Percentiles rank a stretch among this genome's conserved stretches.
These are phyloP conservation scores for Orbilia oligospora DNA, from an alignment of 2,329 filamentous ascomycete species.

Conservation along the genomic window DNA sequence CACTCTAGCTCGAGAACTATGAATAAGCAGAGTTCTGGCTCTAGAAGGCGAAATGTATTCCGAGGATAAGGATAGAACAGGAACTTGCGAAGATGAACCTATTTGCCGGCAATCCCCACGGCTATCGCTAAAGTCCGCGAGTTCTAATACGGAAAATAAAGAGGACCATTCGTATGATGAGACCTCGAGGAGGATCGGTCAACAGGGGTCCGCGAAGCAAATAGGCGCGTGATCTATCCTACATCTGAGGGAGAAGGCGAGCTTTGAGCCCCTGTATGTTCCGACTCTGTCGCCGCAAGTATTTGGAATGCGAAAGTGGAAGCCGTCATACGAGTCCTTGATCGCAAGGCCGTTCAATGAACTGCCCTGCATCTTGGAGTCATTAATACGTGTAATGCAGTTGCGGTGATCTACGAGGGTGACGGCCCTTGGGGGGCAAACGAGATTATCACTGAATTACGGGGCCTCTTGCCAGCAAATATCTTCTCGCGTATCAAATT, in stretches of 20 bases:
- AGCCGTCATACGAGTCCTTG: neutral
- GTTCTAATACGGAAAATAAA: neutral
- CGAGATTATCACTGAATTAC: neutral
- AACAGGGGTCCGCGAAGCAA: neutral
- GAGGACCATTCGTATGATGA: neutral
- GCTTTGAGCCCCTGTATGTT: neutral
- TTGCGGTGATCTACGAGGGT: neutral
- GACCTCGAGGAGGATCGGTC: neutral
- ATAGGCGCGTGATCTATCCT: neutral
- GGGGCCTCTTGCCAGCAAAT: neutral
- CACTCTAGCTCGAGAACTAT: too few species aligned
- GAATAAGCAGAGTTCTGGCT: too few species aligned
- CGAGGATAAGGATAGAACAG: neutral
- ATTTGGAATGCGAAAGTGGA: neutral
- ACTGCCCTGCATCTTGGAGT: neutral
- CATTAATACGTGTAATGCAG: neutral
- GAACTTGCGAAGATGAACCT: neutral
- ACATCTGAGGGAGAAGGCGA: neutral
- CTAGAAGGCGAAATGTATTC: too few species aligned
- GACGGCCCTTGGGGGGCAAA: neutral
- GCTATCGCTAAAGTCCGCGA: neutral
- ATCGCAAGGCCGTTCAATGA: neutral
- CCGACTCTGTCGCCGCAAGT: neutral
- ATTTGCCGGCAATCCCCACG: neutral
- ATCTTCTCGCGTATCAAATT: slow-evolving; percentile 16